Base-by-base conservation (phyloP, 225 moss, liverwort and hornwort genomes). In the Pseudisothecium myosuroides region DNA sequence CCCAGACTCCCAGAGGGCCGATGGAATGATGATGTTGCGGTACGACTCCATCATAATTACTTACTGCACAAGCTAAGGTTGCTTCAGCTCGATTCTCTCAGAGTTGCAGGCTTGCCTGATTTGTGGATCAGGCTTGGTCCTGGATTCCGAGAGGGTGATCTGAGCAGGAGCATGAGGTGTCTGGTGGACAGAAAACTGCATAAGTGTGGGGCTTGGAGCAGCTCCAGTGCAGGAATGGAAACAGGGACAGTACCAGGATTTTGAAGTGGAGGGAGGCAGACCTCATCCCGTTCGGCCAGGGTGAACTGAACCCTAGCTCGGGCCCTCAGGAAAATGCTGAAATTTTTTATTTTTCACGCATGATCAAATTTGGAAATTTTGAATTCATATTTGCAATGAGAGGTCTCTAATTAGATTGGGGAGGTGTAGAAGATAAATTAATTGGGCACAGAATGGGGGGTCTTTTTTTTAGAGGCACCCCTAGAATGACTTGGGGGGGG, bases 281-380 rank as follows among this genome's bases (percentile, higher is more conserved):
- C 20, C 9, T 36, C 22, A 49, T 34, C 34, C 0, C 0, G 4
- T 12, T 32, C n/a, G n/a, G n/a, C n/a, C n/a, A n/a, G n/a, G n/a
- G n/a, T n/a, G n/a, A n/a, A n/a, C n/a, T n/a, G n/a, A n/a, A n/a
- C n/a, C n/a, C n/a, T n/a, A n/a, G n/a, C n/a, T n/a, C n/a, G n/a
- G n/a, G n/a, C n/a, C n/a, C n/a, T n/a, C n/a, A n/a, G n/a, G n/a
- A n/a, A n/a, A n/a, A n/a, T n/a, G n/a, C n/a, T n/a, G n/a, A n/a
- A n/a, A n/a, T n/a, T n/a, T n/a, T n/a, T n/a, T n/a, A n/a, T n/a
- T n/a, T n/a, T n/a, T n/a, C n/a, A n/a, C n/a, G n/a, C n/a, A n/a
- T n/a, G n/a, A n/a, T n/a, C n/a, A n/a, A n/a, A n/a, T n/a, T n/a
- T n/a, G n/a, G n/a, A n/a, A n/a, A n/a, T n/a, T n/a, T n/a, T n/a